Base-by-base conservation (phyloP, 2,329 filamentous ascomycete genomes). In the Fusarium subtropicale region DNA sequence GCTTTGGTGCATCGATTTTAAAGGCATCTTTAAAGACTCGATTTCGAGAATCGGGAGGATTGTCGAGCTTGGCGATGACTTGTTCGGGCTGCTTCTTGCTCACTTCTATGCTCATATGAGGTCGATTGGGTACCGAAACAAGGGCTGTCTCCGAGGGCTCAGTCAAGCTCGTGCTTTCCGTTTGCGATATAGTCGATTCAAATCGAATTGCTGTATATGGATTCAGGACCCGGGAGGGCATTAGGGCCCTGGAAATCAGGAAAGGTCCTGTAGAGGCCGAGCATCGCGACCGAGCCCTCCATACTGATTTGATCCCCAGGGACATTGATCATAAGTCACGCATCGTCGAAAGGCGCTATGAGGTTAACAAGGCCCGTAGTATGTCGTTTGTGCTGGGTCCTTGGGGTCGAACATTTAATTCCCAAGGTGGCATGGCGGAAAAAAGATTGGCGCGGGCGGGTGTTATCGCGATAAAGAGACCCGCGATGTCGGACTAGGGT, bases 291-390 rank as follows among this genome's bases (percentile, higher is more conserved):
- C 77, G 77, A 74, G 77, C 78, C 78, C 81, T 80, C 81, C 80
- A 81, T 76, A 77, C 64, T 74, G 78, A 77, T 70, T 77, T 79
- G 79, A 81, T 79, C 78, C 81, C 81, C 76, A 81, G 77, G 77
- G 78, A 82, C 82, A 84, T 84, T 79, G 73, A 76, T 80, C 79
- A 83, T 81, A 72, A 76, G 60, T 58, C 72, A 74, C 60, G 68
- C 81, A 84, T 83, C 50, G 66, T 78, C 64, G 60, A 56, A 44
- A 44, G 36, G 18, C 13, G 59, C 44, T 39, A 46, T 62, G 16
- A 48, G 62, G 18, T 55, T 45, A 22, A n/a, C 53, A 52, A 48
- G 28, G 53, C 62, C 55, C 51, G 54, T 46, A 56, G 38, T 60
- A 61, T 15, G 59, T 69, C 48, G 48, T 34, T 56, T 55, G 30